A percentile compares a stretch with the other conserved stretches of the same genome.
These are phyloP conservation scores for Metschnikowia aberdeeniae DNA, from an alignment of 805 yeast species.

Conservation along the genomic window DNA sequence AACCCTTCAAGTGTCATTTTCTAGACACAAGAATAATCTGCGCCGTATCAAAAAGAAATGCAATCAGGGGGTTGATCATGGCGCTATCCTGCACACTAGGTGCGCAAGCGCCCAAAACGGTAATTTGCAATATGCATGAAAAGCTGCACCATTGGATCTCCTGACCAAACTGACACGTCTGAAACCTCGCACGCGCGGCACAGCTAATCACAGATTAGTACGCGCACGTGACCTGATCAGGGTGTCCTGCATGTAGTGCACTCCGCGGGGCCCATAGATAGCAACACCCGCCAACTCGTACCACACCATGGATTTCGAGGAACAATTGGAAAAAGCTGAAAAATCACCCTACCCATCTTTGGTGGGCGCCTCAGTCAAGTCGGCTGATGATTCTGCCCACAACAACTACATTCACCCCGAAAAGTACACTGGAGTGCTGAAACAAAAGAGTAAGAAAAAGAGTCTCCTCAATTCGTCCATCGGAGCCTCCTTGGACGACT, in stretches of 20 bases:
- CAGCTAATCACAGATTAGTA: constrained; percentile 2
- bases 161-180: not conserved
- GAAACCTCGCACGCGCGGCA: not conserved
- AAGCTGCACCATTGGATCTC: too few species aligned
- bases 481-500: constrained; percentile 53
- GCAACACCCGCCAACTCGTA: constrained; percentile 1
- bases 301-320: constrained; percentile 17
- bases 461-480: constrained; percentile 26
- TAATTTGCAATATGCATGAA: too few species aligned
- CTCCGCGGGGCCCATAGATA: constrained; percentile 3
- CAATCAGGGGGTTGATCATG: too few species aligned
- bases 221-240: not conserved
- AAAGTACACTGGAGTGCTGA: constrained; percentile 28
- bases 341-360: constrained; percentile 46
- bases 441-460: constrained; percentile 14
- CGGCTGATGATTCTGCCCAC: constrained; percentile 45
- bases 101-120: too few species aligned
- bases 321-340: constrained; percentile 50
- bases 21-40: too few species aligned
- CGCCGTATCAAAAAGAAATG: too few species aligned
- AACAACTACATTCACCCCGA: constrained; percentile 45
- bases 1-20: too few species aligned
- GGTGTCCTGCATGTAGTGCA: constrained; percentile 4
- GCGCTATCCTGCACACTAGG: too few species aligned
- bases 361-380: constrained; percentile 49